A percentile compares a stretch with the other conserved stretches of the same genome.
Evolutionary conservation across 345 rosid species (phyloP).

Genomic region (Stellera chamaejasme): DNA sequence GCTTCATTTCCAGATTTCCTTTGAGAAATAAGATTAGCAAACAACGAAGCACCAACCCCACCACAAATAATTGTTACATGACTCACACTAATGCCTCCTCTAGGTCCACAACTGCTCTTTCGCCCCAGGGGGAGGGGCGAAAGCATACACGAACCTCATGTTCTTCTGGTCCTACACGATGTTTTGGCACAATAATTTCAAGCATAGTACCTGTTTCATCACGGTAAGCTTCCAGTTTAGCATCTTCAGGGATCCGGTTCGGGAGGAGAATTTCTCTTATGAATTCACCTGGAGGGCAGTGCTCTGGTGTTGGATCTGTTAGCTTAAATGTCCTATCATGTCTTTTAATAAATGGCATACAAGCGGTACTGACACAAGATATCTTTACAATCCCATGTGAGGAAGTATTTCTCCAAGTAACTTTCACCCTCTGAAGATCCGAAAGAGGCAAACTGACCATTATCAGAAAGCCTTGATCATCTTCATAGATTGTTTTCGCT

Average conservation of each 20-base stretch:
- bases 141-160: slow-evolving; percentile 87
- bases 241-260: slow-evolving; percentile 80
- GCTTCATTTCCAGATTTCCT: slow-evolving; percentile 29
- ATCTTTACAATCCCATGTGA: slow-evolving; percentile 75
- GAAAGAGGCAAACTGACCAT: slow-evolving; percentile 70
- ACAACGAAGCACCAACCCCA: slow-evolving; percentile 29
- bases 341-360: slow-evolving; percentile 70
- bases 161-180: slow-evolving; percentile 76
- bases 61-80: slow-evolving; percentile 10
- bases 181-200: slow-evolving; percentile 77
- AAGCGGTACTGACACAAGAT: slow-evolving; percentile 65
- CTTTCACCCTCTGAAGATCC: slow-evolving; percentile 78
- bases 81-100: slow-evolving; percentile 23
- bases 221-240: slow-evolving; percentile 67
- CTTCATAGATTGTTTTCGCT: slow-evolving; percentile 77
- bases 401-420: slow-evolving; percentile 74
- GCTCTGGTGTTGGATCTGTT: slow-evolving; percentile 86
- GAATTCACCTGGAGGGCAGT: slow-evolving; percentile 90
- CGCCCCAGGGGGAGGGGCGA: slow-evolving; percentile 49
- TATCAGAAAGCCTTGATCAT: slow-evolving; percentile 62
- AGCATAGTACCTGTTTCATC: slow-evolving; percentile 69
- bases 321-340: slow-evolving; percentile 81
- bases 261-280: slow-evolving; percentile 68
- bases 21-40: slow-evolving; percentile 28
- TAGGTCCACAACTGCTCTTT: slow-evolving; percentile 27